Evolutionary conservation across 2,329 filamentous ascomycete species (phyloP), one percentile per base, ranked within the genome.

Genomic region (Whalleya microplaca): DNA sequence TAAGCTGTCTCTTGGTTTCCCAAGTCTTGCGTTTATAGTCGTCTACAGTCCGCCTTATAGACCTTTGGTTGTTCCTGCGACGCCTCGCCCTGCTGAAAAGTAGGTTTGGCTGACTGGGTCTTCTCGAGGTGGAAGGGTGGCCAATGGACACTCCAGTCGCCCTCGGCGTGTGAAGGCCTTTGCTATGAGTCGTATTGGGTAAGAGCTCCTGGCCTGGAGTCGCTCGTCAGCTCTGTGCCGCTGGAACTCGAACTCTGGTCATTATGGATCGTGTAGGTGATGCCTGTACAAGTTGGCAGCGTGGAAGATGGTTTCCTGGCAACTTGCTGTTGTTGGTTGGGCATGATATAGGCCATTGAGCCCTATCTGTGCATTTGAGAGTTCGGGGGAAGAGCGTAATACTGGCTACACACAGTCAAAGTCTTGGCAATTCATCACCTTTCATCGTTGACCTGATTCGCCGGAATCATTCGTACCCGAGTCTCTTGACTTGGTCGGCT

Each of bases 111-210:
- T 61, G 69, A 72, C 58, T 64, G 67, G 62, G 59, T 67, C 65
- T 56, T 67, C 66, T 61, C 67, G 67, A 64, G 80, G 77, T 76
- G 72, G 81, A 86, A 72, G 77, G 77, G 70, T 66, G 72, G 72
- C 72, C 69, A 69, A 71, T 71, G 76, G 75, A 77, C 76, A 80
- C 72, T 83, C 83, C 83, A 87, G 84, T 82, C 82, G 80, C 78
- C 72, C 56, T 59, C 64, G 63, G 80, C 73, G 80, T 76, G 78
- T 86, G 81, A 79, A 77, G 81, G 78, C 73, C 75, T 78, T 78
- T 79, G 80, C 87, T 85, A 91, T 91, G 89, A 91, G 89, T 85
- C 83, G 71, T 79, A n/a, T 82, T 78, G 73, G 88, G 84, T 88
- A 89, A 91, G 88, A 89, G 78, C 84, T 84, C 88, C 84, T 82